phyloP scores from a whole-genome alignment of 2,329 filamentous ascomycete species.

The Fusarium sp. region DNA sequence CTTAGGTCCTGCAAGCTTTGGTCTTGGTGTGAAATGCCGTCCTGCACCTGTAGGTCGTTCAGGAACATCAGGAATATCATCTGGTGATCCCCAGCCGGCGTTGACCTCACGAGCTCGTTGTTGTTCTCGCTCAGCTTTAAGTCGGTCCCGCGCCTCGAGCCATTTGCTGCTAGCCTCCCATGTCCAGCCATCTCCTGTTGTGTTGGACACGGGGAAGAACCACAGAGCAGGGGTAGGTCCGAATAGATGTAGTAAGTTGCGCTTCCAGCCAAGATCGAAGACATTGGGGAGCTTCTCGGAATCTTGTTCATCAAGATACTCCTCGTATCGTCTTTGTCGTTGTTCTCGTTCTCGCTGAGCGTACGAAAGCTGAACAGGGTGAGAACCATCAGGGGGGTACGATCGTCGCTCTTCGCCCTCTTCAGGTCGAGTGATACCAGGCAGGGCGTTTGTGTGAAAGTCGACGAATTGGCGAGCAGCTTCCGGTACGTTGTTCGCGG shows the following conservation, averaged over 20 bases:
- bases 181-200: conserved; percentile 89
- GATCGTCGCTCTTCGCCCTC: conserved; percentile 73
- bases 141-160: conserved; percentile 73
- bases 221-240: conserved; percentile 78
- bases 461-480: conserved; percentile 79
- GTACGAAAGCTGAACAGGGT: conserved; percentile 61
- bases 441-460: conserved; percentile 82
- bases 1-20: conserved; percentile 42
- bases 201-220: conserved; percentile 84
- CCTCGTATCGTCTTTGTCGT: conserved; percentile 65
- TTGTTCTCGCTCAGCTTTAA: conserved; percentile 66
- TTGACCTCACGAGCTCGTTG: conserved; percentile 71
- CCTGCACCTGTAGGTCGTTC: conserved; percentile 45
- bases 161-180: conserved; percentile 90
- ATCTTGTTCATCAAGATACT: conserved; percentile 91
- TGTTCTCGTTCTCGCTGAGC: conserved; percentile 65
- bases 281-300: conserved; percentile 89
- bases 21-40: conserved; percentile 45
- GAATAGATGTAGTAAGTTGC: conserved; percentile 84
- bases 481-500: conserved; percentile 59
- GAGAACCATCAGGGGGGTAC: conserved; percentile 46
- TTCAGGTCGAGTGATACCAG: conserved; percentile 81
- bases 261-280: conserved; percentile 87
- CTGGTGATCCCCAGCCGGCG: conserved; percentile 71
- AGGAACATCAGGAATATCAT: conserved; percentile 40